Conservation (phyloP, 805 yeast genomes). For the Nakazawaea ambrosiae region DNA sequence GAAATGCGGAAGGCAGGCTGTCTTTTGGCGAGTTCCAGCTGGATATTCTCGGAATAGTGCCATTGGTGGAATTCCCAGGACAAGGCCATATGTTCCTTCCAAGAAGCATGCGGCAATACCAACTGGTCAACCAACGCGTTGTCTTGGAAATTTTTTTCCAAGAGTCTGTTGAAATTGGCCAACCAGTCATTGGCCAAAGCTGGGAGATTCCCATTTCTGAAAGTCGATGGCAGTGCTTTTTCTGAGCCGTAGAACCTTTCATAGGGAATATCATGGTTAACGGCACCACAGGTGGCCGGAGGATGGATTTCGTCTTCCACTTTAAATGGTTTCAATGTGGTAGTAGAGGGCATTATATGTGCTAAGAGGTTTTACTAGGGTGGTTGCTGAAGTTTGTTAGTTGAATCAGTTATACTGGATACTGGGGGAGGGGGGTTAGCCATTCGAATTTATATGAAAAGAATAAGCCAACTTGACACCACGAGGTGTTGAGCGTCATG, state of each 20-base stretch:
- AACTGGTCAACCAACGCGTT: constrained; percentile 16
- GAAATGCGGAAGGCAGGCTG: constrained; percentile 18
- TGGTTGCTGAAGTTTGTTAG: not conserved
- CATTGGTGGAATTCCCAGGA: constrained; percentile 26
- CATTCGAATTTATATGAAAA: too few relatives aligned
- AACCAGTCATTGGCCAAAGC: constrained; percentile 12
- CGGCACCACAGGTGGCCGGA: constrained; percentile 14
- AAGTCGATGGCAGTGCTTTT: constrained; percentile 10
- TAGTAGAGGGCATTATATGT: constrained; percentile 4
- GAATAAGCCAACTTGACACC: too few relatives aligned
- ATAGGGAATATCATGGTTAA: constrained; percentile 13
- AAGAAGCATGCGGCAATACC: constrained; percentile 22
- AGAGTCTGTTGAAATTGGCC: constrained; percentile 10
- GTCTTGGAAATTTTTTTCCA: not conserved
- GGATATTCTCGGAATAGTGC: constrained; percentile 24
- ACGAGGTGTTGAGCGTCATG: too few relatives aligned
- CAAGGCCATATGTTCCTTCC: constrained; percentile 31
- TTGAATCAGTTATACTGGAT: not conserved
- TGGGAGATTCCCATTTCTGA: constrained; percentile 5
- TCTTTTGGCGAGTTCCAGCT: constrained; percentile 12
- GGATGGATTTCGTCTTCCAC: constrained; percentile 16
- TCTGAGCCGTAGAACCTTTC: constrained; percentile 9
- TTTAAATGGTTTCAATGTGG: constrained; percentile 8
- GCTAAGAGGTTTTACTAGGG: not conserved
- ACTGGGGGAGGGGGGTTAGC: too few relatives aligned